Conservation (phyloP, 805 yeast genomes). For the Ogataea saltuana region DNA sequence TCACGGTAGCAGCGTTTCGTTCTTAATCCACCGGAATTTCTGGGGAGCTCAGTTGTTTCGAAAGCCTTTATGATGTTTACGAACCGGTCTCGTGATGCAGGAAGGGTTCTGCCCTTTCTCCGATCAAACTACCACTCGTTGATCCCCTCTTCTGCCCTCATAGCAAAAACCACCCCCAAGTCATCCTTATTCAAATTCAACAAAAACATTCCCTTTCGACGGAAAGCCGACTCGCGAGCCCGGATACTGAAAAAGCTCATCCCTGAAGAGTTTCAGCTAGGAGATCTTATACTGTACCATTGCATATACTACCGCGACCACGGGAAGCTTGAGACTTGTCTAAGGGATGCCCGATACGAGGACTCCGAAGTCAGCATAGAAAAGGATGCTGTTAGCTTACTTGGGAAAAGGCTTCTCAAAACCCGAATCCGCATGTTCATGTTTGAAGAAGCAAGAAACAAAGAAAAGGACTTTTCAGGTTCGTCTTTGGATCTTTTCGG, state of each 20-base stretch:
- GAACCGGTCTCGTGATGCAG: no score
- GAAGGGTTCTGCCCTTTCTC: no score
- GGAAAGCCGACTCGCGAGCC: slow-evolving; percentile 27
- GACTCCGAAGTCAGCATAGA: slow-evolving; percentile 12
- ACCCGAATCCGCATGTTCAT: slow-evolving; percentile 8
- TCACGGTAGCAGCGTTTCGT: no score
- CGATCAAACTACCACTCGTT: slow-evolving; percentile 13
- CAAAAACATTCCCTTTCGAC: slow-evolving; percentile 19
- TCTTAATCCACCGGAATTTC: no score
- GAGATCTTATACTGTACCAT: slow-evolving; percentile 22
- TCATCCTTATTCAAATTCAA: slow-evolving; percentile 16
- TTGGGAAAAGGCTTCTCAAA: slow-evolving; percentile 15
- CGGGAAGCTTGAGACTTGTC: slow-evolving; percentile 13
- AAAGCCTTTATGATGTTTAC: no score
- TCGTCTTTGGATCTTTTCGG: slow-evolving; percentile 9
- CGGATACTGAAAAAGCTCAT: slow-evolving; percentile 24
- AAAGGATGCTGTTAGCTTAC: slow-evolving; percentile 4
- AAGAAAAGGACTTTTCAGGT: not conserved
- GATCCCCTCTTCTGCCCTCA: slow-evolving; percentile 9
- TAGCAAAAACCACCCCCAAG: not conserved
- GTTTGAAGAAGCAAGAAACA: slow-evolving; percentile 7
- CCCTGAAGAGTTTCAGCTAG: slow-evolving; percentile 26
- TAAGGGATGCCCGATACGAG: slow-evolving; percentile 8
- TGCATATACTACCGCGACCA: slow-evolving; percentile 24
- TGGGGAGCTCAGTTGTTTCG: no score